These are phyloP conservation scores for Lentinula sp. DNA, from an alignment of 768 basidiomycete species.

Conservation along the genomic window DNA sequence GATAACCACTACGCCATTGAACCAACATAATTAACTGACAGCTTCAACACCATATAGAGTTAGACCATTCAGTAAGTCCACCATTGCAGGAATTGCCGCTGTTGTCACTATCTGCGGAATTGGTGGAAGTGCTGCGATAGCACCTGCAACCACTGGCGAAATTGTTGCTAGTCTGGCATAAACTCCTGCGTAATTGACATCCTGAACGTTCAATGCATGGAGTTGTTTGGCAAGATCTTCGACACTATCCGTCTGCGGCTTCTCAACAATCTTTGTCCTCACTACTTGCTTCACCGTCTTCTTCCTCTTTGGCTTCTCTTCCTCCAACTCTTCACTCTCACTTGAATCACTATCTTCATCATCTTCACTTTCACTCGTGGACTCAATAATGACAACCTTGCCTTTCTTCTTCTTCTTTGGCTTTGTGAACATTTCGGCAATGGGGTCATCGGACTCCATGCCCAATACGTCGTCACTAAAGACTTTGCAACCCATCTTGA, in stretches of 20 bases:
- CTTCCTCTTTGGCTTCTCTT: neutral
- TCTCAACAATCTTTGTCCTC: neutral
- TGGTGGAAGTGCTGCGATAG: neutral
- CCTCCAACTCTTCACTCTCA: too few relatives aligned
- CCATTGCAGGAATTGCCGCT: neutral
- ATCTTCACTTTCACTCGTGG: too few relatives aligned
- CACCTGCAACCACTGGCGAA: neutral
- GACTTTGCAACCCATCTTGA: too few relatives aligned
- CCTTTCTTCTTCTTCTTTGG: neutral
- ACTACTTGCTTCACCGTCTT: neutral
- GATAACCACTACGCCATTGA: constrained; percentile 6
- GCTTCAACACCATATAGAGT: too few relatives aligned
- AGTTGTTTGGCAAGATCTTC: neutral
- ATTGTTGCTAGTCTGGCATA: neutral
- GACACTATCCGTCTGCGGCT: neutral
- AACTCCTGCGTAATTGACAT: neutral
- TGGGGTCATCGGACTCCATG: too few relatives aligned
- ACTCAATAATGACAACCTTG: neutral
- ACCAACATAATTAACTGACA: neutral
- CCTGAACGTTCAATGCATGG: neutral
- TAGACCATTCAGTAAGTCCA: too few relatives aligned
- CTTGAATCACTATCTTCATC: too few relatives aligned
- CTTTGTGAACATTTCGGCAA: too few relatives aligned
- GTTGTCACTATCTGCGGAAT: neutral
- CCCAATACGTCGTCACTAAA: too few relatives aligned